Percentiles rank a stretch among this genome's conserved stretches.
These are phyloP conservation scores for Fusarium tanahbumbuense DNA, from an alignment of 2,329 filamentous ascomycete genomes.

Conservation along the genomic window DNA sequence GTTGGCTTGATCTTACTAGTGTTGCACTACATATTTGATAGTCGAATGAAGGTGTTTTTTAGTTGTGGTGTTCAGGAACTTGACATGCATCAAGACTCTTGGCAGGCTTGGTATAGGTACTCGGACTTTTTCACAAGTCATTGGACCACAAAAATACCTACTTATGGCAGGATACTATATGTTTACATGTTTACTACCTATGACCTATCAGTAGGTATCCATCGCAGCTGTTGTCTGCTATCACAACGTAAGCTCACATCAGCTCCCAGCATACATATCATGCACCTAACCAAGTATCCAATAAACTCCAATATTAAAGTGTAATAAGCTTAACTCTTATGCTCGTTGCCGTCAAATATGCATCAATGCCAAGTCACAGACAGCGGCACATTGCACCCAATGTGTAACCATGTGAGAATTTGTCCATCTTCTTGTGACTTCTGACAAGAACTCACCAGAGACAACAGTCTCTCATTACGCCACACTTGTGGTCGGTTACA, in stretches of 20 bases:
- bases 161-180: too few relatives aligned
- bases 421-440: background rate
- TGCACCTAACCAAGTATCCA: background rate
- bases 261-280: background rate
- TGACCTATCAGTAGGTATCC: background rate
- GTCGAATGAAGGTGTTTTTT: background rate
- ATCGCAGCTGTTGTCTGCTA: background rate
- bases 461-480: background rate
- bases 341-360: background rate
- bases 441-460: background rate
- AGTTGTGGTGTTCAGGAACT: background rate
- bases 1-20: background rate
- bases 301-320: background rate
- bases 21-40: background rate
- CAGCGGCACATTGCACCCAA: background rate
- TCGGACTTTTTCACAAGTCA: slow-evolving; percentile 1
- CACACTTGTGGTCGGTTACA: background rate
- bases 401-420: slow-evolving; percentile 15
- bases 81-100: slow-evolving; percentile 3
- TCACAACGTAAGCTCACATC: slow-evolving; percentile 15
- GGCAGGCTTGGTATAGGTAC: background rate
- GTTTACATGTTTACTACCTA: background rate
- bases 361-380: background rate
- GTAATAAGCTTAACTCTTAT: slow-evolving; percentile 19
- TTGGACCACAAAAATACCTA: background rate